These are phyloP conservation scores for Ambrosia artemisiifolia DNA, from an alignment of 129 eudicot genomes.

Conservation along the genomic window DNA sequence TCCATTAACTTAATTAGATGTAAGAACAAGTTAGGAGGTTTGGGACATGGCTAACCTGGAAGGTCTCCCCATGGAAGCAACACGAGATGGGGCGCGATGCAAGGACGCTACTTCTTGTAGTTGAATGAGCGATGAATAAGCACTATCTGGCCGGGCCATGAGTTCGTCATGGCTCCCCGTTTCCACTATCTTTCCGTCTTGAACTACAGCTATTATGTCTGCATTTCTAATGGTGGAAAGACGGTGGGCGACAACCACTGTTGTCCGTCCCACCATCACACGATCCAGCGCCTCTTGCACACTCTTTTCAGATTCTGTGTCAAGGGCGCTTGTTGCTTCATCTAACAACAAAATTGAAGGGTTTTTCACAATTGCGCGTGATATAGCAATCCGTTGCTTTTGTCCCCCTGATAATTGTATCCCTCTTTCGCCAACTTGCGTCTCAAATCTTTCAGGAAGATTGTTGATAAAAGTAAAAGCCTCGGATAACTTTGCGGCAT, in stretches of 20 bases:
- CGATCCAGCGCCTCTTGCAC: slow-evolving; percentile 99
- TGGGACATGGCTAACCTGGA: slow-evolving; percentile 43
- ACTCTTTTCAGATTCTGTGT: slow-evolving; percentile 95
- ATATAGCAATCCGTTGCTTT: slow-evolving; percentile 95
- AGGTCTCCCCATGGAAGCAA: slow-evolving; percentile 55
- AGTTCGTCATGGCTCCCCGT: slow-evolving; percentile 97
- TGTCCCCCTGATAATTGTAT: slow-evolving; percentile 95
- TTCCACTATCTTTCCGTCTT: slow-evolving; percentile 78
- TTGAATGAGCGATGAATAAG: slow-evolving; percentile 78
- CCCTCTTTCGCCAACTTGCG: slow-evolving; percentile 99
- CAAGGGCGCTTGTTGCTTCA: slow-evolving; percentile 99
- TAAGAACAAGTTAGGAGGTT: not conserved
- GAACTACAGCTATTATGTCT: slow-evolving; percentile 82
- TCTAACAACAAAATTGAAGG: slow-evolving; percentile 86
- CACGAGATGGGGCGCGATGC: slow-evolving; percentile 56
- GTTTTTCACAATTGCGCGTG: slow-evolving; percentile 91
- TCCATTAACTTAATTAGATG: not conserved
- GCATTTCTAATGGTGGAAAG: slow-evolving; percentile 97
- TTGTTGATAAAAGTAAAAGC: slow-evolving; percentile 81
- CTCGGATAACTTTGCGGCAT: slow-evolving; percentile 94
- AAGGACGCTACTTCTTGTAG: slow-evolving; percentile 79
- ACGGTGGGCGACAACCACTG: slow-evolving; percentile 92
- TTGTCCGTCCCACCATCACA: slow-evolving; percentile 98
- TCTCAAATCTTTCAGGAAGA: slow-evolving; percentile 94
- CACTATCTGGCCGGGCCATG: slow-evolving; percentile 62